Evolutionary conservation across 352 stramenopile species (phyloP).

Genomic region (Blastocystis sp.): DNA sequence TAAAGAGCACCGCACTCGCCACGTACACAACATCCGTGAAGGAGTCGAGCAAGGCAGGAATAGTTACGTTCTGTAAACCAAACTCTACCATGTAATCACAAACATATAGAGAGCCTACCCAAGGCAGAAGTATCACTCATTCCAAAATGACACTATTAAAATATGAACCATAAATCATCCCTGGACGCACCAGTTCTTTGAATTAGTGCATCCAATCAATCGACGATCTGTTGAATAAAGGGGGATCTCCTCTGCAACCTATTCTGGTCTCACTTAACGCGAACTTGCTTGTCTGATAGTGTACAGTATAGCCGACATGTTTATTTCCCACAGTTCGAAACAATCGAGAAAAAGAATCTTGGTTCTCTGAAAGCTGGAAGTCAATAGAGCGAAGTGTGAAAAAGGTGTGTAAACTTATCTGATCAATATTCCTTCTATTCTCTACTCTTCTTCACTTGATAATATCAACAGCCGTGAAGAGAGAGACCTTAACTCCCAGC

Average conservation of each 20-base stretch:
- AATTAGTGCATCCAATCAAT: slow-evolving; percentile 27
- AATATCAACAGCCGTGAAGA: not conserved
- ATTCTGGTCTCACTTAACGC: too few relatives aligned
- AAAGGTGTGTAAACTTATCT: not conserved
- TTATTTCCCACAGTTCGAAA: not conserved
- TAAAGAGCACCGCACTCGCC: slow-evolving; percentile 51
- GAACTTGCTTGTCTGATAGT: too few relatives aligned
- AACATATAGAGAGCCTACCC: not conserved
- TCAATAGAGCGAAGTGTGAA: not conserved
- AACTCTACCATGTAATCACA: not conserved
- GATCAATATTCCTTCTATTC: not conserved
- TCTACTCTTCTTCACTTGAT: not conserved
- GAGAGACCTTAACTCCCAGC: not conserved
- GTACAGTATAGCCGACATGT: not conserved
- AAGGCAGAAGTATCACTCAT: not conserved
- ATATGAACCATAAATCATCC: not conserved
- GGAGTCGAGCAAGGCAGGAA: not conserved
- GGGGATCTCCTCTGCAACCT: not conserved
- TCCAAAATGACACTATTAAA: not conserved
- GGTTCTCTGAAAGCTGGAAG: not conserved
- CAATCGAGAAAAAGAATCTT: not conserved
- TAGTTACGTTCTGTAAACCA: slow-evolving; percentile 4
- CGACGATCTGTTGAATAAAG: not conserved
- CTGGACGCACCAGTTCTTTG: not conserved
- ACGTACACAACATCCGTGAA: slow-evolving; percentile 60